Evolutionary conservation across 2,329 filamentous ascomycete species (phyloP).

Genomic region (Neonectria magnoliae): DNA sequence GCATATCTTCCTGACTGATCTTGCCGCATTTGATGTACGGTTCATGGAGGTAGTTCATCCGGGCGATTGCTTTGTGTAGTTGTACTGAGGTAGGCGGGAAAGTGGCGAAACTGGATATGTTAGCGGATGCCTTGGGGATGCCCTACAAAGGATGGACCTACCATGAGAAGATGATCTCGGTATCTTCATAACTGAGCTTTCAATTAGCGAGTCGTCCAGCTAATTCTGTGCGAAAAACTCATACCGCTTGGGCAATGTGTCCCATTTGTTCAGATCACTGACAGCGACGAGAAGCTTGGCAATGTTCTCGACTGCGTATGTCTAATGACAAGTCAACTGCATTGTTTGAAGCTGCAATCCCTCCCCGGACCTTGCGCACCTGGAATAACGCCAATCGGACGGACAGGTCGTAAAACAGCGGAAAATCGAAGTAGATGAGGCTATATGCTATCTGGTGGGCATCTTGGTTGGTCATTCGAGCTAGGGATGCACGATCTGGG

Average conservation of each 20-base stretch:
- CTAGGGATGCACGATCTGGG: constrained; percentile 48
- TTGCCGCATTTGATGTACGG: constrained; percentile 50
- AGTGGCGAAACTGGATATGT: constrained; percentile 41
- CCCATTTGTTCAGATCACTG: constrained; percentile 48
- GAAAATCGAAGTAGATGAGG: constrained; percentile 49
- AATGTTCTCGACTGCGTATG: constrained; percentile 52
- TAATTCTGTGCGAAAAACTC: background rate
- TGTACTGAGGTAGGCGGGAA: constrained; percentile 43
- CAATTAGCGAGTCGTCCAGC: constrained; percentile 1
- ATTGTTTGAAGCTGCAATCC: no score
- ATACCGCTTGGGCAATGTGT: constrained; percentile 50
- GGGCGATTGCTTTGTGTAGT: constrained; percentile 49
- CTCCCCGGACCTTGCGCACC: constrained; percentile 31
- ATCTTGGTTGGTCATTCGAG: constrained; percentile 54
- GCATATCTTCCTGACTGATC: constrained; percentile 51
- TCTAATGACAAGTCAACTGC: constrained; percentile 41
- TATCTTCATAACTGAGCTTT: constrained; percentile 53
- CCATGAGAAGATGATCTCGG: constrained; percentile 50
- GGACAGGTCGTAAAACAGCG: constrained; percentile 49
- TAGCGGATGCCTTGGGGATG: background rate
- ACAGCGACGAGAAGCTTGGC: constrained; percentile 49
- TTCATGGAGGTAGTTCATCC: constrained; percentile 53
- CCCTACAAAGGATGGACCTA: constrained; percentile 23
- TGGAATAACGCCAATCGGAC: constrained; percentile 55
- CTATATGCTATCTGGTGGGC: constrained; percentile 56